phyloP scores from a whole-genome alignment of 371 early-diverging fungal species.

The Lichtheimia ornata region DNA sequence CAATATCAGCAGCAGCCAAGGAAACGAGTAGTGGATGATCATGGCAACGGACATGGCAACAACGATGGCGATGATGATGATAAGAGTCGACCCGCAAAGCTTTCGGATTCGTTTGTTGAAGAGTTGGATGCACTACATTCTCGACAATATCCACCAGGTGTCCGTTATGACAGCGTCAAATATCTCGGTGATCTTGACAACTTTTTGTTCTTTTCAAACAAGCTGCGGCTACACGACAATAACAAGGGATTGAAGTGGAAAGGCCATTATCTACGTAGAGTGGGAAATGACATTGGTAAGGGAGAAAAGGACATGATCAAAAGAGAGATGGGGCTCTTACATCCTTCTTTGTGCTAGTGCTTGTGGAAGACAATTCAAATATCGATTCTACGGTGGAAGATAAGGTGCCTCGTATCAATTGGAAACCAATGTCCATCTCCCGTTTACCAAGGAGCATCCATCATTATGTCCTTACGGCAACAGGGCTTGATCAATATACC shows the following conservation, averaged over 20 bases:
- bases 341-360: constrained; percentile 15
- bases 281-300: constrained; percentile 37
- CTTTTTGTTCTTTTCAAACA: constrained; percentile 44
- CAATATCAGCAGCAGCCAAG: constrained; percentile 20
- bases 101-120: constrained; percentile 40
- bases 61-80: too few relatives aligned
- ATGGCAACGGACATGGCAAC: too few relatives aligned
- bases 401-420: constrained; percentile 6
- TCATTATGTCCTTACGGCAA: constrained; percentile 39
- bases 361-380: constrained; percentile 27
- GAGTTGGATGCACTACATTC: constrained; percentile 17
- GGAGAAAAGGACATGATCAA: too few relatives aligned
- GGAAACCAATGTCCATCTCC: constrained; percentile 12
- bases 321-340: too few relatives aligned
- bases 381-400: not conserved
- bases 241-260: constrained; percentile 20
- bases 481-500: constrained; percentile 42
- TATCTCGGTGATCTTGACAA: constrained; percentile 47
- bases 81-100: constrained; percentile 27
- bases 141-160: constrained; percentile 15
- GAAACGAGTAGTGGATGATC: not conserved
- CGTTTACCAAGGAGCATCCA: constrained; percentile 17
- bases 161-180: constrained; percentile 33
- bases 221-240: constrained; percentile 26
- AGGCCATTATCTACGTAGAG: constrained; percentile 38